phyloP scores from a whole-genome alignment of 805 yeast species.

The Starmerella apis region DNA sequence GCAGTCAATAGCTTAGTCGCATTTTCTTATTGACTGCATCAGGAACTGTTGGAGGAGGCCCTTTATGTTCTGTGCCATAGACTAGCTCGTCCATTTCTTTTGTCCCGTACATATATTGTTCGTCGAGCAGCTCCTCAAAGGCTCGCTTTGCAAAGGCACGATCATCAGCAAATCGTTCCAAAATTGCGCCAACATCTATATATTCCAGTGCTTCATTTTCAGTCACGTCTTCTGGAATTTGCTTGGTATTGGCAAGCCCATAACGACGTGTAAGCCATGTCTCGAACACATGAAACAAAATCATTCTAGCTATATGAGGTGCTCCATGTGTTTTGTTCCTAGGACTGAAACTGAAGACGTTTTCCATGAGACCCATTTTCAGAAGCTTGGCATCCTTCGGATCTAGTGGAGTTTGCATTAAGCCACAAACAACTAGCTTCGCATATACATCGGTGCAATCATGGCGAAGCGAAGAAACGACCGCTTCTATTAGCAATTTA shows the following conservation, averaged over 20 bases:
- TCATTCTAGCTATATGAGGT: not conserved
- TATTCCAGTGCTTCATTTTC: constrained; percentile 10
- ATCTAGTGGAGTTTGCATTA: constrained; percentile 4
- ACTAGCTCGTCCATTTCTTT: constrained; percentile 8
- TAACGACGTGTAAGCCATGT: constrained; percentile 17
- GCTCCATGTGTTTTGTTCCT: not conserved
- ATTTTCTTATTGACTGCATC: too few species aligned
- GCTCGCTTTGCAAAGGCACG: not conserved
- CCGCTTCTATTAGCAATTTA: constrained; percentile 1
- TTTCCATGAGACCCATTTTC: constrained; percentile 5
- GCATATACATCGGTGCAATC: not conserved
- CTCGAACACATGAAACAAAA: constrained; percentile 10
- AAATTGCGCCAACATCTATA: constrained; percentile 3
- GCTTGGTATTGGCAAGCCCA: constrained; percentile 1
- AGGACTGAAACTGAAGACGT: constrained; percentile 10
- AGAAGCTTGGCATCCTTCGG: constrained; percentile 13
- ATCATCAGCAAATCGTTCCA: not conserved
- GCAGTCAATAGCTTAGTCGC: too few species aligned
- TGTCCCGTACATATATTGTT: constrained; percentile 12
- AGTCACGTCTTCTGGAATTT: not conserved
- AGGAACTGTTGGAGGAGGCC: too few species aligned
- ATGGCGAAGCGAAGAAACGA: constrained; percentile 2
- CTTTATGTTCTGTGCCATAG: not conserved
- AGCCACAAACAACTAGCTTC: constrained; percentile 7
- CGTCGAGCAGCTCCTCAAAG: constrained; percentile 4